Conservation (phyloP, 108 stramenopile genomes). For the Pseudonitzschia pungens region DNA sequence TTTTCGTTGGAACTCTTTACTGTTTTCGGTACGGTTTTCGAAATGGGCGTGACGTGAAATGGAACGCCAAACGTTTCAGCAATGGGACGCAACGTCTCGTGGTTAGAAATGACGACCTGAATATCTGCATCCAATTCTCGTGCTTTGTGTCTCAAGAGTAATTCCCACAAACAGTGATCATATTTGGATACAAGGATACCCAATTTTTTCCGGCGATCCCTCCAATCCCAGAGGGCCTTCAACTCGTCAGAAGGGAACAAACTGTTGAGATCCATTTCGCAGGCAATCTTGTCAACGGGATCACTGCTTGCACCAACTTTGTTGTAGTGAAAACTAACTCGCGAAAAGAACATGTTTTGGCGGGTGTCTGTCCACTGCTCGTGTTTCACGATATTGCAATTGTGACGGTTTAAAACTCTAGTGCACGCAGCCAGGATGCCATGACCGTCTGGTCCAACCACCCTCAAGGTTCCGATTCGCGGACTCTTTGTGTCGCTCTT, state of each 20-base stretch:
- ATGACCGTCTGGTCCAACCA: constrained; percentile 56
- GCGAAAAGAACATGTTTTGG: constrained; percentile 62
- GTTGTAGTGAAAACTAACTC: constrained; percentile 55
- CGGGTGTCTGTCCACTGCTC: constrained; percentile 53
- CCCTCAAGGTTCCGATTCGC: constrained; percentile 39
- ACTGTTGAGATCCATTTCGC: constrained; percentile 18
- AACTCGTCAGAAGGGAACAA: constrained; percentile 19
- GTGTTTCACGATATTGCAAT: constrained; percentile 65
- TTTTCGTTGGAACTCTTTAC: constrained; percentile 50
- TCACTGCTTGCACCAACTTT: background rate
- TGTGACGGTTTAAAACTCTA: constrained; percentile 60
- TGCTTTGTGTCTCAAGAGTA: constrained; percentile 74
- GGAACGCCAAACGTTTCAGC: constrained; percentile 81
- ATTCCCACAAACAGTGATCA: constrained; percentile 87
- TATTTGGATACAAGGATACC: constrained; percentile 68
- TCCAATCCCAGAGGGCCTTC: constrained; percentile 39
- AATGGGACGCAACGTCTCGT: constrained; percentile 60
- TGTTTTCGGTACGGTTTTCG: constrained; percentile 29
- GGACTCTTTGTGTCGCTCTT: background rate
- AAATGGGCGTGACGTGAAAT: constrained; percentile 63
- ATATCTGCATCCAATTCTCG: constrained; percentile 76
- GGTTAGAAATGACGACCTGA: constrained; percentile 71
- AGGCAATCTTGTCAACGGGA: constrained; percentile 6
- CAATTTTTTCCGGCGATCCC: constrained; percentile 31
- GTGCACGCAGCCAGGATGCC: constrained; percentile 80